These are phyloP conservation scores for Lodderomyces orthopsilosis DNA, from an alignment of 1,139 yeast genomes.

Conservation along the genomic window DNA sequence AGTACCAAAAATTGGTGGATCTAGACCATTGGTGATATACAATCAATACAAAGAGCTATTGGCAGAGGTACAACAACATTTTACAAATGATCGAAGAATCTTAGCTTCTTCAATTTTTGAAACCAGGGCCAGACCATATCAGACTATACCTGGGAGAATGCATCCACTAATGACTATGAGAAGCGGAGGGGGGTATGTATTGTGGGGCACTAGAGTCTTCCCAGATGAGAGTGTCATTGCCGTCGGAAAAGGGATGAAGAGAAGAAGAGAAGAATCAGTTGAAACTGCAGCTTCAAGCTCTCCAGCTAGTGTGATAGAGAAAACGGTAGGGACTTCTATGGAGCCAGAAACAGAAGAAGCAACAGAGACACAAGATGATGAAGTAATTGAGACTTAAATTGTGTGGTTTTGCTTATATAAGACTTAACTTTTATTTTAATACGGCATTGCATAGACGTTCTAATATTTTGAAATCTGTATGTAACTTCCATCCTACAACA, in stretches of 20 bases:
- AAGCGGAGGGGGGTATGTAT: slow-evolving; percentile 87
- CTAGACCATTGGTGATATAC: slow-evolving; percentile 82
- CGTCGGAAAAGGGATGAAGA: slow-evolving; percentile 51
- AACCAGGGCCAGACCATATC: slow-evolving; percentile 81
- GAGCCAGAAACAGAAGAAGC: slow-evolving; percentile 1
- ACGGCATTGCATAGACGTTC: slow-evolving; percentile 11
- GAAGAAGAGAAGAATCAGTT: slow-evolving; percentile 23
- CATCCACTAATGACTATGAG: slow-evolving; percentile 95
- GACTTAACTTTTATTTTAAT: neutral
- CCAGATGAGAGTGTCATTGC: slow-evolving; percentile 63
- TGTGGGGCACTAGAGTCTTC: slow-evolving; percentile 76
- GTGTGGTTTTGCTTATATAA: too few species aligned
- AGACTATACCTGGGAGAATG: slow-evolving; percentile 88
- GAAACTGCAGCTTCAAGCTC: slow-evolving; percentile 4
- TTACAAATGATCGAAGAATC: slow-evolving; percentile 64
- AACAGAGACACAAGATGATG: neutral
- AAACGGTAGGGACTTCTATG: neutral
- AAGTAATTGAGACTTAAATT: neutral
- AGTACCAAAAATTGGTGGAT: slow-evolving; percentile 72
- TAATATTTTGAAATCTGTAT: slow-evolving; percentile 9
- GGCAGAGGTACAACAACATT: slow-evolving; percentile 66
- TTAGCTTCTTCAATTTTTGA: slow-evolving; percentile 84
- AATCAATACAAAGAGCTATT: slow-evolving; percentile 77
- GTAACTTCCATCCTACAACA: slow-evolving; percentile 35
- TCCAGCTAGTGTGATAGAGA: slow-evolving; percentile 5